phyloP scores from a whole-genome alignment of 345 rosid genomes.

The Ceriops tagal region DNA sequence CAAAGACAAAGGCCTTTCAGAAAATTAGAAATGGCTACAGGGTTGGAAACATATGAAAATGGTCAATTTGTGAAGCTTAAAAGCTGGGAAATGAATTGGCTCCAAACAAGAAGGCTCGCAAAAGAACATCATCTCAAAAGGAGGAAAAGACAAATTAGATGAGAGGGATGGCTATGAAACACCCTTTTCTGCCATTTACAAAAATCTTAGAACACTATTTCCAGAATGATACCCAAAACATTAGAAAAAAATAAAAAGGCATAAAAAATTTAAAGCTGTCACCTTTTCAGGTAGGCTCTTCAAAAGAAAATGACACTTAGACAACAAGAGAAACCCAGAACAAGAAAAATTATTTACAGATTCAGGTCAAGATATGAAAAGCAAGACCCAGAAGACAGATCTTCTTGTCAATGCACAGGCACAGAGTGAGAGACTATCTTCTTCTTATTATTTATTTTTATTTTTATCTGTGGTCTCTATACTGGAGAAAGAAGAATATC shows the following conservation, averaged over 20 bases:
- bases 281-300: conserved; percentile 10
- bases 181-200: conserved; percentile 1
- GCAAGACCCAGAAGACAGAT: conserved; percentile 19
- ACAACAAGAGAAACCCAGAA: conserved; percentile 1
- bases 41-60: conserved; percentile 34
- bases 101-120: conserved; percentile 4
- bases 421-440: not conserved
- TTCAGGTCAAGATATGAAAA: conserved; percentile 8
- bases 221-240: not conserved
- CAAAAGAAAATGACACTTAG: not conserved
- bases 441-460: not conserved
- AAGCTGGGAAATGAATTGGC: conserved; percentile 18
- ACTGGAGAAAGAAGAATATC: not conserved
- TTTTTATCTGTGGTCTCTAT: not conserved
- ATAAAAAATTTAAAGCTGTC: not conserved
- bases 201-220: conserved; percentile 4
- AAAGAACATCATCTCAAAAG: not conserved
- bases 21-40: conserved; percentile 36
- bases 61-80: conserved; percentile 35
- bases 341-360: not conserved
- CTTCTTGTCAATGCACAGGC: conserved; percentile 1
- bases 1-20: conserved; percentile 6
- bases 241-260: not conserved
- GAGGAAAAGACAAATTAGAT: conserved; percentile 6
- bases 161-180: conserved; percentile 8